Conservation (phyloP, 495 filamentous ascomycete genomes). For the Hypoxylon cercidicola region DNA sequence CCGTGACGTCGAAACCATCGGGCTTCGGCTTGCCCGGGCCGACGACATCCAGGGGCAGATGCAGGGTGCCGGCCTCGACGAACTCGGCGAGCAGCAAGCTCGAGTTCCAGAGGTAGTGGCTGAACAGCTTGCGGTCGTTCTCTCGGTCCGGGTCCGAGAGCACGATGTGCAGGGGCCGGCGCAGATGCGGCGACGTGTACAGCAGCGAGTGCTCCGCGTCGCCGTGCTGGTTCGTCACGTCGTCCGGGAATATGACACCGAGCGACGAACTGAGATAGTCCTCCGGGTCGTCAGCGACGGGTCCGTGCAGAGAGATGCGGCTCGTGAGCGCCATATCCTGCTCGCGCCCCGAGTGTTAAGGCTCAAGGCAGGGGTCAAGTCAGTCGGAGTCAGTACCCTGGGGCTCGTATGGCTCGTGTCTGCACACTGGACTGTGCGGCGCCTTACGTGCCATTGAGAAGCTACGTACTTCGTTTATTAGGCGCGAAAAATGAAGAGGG, state of each 20-base stretch:
- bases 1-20: constrained; percentile 48
- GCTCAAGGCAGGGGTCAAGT: constrained; percentile 11
- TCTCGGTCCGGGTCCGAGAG: constrained; percentile 67
- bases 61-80: constrained; percentile 62
- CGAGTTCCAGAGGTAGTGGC: constrained; percentile 91
- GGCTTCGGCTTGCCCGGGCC: constrained; percentile 3
- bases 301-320: constrained; percentile 52
- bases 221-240: constrained; percentile 78
- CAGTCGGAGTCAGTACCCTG: background rate
- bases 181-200: constrained; percentile 71
- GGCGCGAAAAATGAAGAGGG: constrained; percentile 1
- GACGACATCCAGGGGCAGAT: constrained; percentile 25
- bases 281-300: constrained; percentile 59
- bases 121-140: constrained; percentile 72
- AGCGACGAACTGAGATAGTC: constrained; percentile 73
- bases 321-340: constrained; percentile 52
- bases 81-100: constrained; percentile 75
- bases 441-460: background rate
- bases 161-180: constrained; percentile 54
- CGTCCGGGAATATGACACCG: constrained; percentile 79
- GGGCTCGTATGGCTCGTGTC: constrained; percentile 11
- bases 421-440: constrained; percentile 5
- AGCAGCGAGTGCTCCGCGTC: constrained; percentile 72
- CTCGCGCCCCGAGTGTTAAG: constrained; percentile 13
- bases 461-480: too few relatives aligned